Evolutionary conservation across 371 early-diverging fungal genomes (phyloP).

Genomic region (Fennellomyces sp.): DNA sequence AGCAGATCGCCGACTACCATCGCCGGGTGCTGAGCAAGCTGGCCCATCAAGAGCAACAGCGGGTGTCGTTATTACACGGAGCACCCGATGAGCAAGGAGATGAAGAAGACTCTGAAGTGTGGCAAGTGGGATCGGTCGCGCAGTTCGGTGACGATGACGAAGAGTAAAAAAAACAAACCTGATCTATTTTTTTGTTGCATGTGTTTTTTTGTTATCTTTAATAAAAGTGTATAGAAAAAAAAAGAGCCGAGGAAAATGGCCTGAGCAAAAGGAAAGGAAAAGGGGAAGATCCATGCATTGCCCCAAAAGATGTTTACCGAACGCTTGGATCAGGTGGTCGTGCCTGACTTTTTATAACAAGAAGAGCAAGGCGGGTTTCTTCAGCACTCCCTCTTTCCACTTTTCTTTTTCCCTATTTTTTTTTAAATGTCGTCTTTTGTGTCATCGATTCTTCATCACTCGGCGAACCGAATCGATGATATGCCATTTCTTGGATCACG

Average conservation of each 20-base stretch:
- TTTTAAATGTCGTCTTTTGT: slow-evolving; percentile 32
- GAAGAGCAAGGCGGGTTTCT: no score
- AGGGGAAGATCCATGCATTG: not conserved
- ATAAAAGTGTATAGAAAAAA: no score
- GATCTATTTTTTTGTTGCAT: not conserved
- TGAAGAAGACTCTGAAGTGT: slow-evolving; percentile 47
- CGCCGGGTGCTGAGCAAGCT: slow-evolving; percentile 64
- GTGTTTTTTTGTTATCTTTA: no score
- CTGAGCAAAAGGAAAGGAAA: not conserved
- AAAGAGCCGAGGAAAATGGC: not conserved
- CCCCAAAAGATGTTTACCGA: not conserved
- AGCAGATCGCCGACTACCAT: slow-evolving; percentile 61
- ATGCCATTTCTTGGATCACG: slow-evolving; percentile 15
- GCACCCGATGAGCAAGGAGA: slow-evolving; percentile 36
- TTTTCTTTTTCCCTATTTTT: slow-evolving; percentile 11
- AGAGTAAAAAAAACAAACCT: slow-evolving; percentile 1
- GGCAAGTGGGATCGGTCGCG: slow-evolving; percentile 34
- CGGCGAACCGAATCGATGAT: slow-evolving; percentile 28
- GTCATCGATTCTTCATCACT: slow-evolving; percentile 31
- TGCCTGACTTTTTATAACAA: no score
- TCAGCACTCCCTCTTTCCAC: not conserved
- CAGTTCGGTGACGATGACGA: slow-evolving; percentile 19
- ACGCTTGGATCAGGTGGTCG: not conserved
- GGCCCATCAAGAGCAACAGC: slow-evolving; percentile 39
- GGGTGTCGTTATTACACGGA: slow-evolving; percentile 37